A percentile compares a stretch with the other conserved stretches of the same genome.
Evolutionary conservation across 176 grass and related monocot genomes (phyloP).

Genomic region (Musa beccarii): DNA sequence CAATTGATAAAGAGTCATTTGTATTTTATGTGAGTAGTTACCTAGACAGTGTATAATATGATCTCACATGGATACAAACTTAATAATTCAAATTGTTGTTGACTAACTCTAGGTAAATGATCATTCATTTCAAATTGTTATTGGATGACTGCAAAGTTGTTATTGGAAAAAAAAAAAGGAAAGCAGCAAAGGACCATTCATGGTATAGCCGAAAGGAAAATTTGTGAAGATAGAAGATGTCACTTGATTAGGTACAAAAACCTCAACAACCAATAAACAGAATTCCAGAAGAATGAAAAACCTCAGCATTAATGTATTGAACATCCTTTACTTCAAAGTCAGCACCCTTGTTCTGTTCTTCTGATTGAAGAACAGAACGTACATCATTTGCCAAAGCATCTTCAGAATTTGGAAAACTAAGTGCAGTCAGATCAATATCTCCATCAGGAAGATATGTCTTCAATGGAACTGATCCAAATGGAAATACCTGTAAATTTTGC

Average conservation of each 20-base stretch:
- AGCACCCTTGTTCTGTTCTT: slow-evolving; percentile 47
- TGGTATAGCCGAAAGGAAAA: too few species aligned
- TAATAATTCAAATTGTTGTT: too few species aligned
- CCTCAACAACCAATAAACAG: neutral
- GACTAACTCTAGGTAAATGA: too few species aligned
- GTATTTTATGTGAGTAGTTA: neutral
- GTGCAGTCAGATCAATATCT: slow-evolving; percentile 74
- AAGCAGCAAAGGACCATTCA: neutral
- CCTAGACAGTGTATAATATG: neutral
- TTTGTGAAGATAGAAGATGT: too few species aligned
- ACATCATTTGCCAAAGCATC: slow-evolving; percentile 55
- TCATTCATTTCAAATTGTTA: too few species aligned
- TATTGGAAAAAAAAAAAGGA: neutral
- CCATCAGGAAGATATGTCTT: slow-evolving; percentile 97
- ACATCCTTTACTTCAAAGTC: slow-evolving; percentile 85
- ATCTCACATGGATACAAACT: neutral
- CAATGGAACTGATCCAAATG: slow-evolving; percentile 76
- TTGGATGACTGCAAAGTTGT: too few species aligned
- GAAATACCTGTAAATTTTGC: slow-evolving; percentile 38
- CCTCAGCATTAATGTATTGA: slow-evolving; percentile 81
- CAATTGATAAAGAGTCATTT: neutral
- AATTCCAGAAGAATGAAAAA: slow-evolving; percentile 23
- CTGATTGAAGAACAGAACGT: slow-evolving; percentile 36
- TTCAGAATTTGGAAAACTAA: slow-evolving; percentile 41
- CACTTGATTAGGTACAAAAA: neutral